Evolutionary conservation across 768 basidiomycete genomes (phyloP), one percentile per base, ranked within the genome.

Genomic region (Pleurotus cornucopiae): DNA sequence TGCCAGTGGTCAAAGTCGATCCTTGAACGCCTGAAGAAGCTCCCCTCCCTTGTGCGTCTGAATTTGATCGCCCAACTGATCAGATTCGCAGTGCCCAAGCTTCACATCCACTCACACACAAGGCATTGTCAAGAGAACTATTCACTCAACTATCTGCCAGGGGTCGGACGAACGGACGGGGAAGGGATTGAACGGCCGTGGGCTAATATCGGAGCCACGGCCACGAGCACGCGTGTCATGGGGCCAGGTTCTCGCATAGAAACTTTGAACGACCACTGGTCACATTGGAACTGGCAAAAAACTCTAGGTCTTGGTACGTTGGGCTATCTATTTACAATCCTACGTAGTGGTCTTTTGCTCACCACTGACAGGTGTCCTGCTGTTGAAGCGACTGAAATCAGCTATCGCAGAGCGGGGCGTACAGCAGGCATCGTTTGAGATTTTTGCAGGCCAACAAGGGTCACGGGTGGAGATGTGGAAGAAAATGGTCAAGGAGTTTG

Each of bases 181-280:
- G 73, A 76, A 34, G 55, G 58, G 1, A 40, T 58, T 0, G 52
- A 62, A n/a, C 69, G 69, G 30, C 67, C 67, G 14, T 30, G 18
- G 18, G 18, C 18, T 18, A 18, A 18, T 18, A 18, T 18, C 18
- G 18, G 18, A 18, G 18, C 18, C 0, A 58, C 60, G 0, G 64
- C 66, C 1, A 56, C 55, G 2, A 71, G 68, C 47, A 73, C 69
- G 0, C 59, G 60, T 6, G 67, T 73, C 18, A 74, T 73, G 71
- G 68, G 66, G 5, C 54, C 51, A 38, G 59, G 57, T 0, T 40
- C 58, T 3, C 57, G 65, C 0, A 41, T 58, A 2, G 66, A 68
- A 38, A 63, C 65, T 1, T 53, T 70, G 2, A 61, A 71, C 38
- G 61, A 67, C 43, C 61, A 63, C 14, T 62, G 62, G 45, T 58